Evolutionary conservation across 176 grass and related monocot species (phyloP).

Genomic region (Avena sativa): DNA sequence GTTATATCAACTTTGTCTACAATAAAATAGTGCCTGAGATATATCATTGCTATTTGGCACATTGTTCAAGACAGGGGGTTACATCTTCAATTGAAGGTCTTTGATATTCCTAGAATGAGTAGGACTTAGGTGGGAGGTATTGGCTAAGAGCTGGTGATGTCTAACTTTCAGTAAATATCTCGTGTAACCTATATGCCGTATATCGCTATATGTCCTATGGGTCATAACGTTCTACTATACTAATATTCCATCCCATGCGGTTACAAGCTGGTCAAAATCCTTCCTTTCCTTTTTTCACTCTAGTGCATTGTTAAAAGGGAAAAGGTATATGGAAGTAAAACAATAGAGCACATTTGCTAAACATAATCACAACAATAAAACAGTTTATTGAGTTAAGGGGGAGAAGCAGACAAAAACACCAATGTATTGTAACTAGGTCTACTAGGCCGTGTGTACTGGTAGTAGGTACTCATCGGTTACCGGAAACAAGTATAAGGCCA

Average conservation of each 20-base stretch:
- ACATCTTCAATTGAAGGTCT: slow-evolving; percentile 9
- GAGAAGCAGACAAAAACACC: not conserved
- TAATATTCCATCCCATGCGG: not conserved
- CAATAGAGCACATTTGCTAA: not conserved
- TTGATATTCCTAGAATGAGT: slow-evolving; percentile 25
- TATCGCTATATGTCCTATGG: not conserved
- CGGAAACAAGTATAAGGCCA: not conserved
- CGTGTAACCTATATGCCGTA: not conserved
- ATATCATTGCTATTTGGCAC: slow-evolving; percentile 16
- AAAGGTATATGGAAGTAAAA: slow-evolving; percentile 1
- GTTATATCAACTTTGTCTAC: slow-evolving; percentile 7
- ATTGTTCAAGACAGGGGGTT: not conserved
- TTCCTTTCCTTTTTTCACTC: not conserved
- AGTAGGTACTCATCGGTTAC: not conserved
- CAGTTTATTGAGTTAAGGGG: not conserved
- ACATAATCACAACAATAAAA: slow-evolving; percentile 21
- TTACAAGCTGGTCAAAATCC: not conserved
- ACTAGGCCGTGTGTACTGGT: not conserved
- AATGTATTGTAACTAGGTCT: not conserved
- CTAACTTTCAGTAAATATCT: not conserved
- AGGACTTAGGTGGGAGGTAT: slow-evolving; percentile 12
- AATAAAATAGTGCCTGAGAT: not conserved
- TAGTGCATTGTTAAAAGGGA: not conserved
- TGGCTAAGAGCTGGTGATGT: not conserved
- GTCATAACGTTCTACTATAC: not conserved